These are phyloP conservation scores for Ophiosphaerella korrae DNA, from an alignment of 2,329 filamentous ascomycete species.

Conservation along the genomic window DNA sequence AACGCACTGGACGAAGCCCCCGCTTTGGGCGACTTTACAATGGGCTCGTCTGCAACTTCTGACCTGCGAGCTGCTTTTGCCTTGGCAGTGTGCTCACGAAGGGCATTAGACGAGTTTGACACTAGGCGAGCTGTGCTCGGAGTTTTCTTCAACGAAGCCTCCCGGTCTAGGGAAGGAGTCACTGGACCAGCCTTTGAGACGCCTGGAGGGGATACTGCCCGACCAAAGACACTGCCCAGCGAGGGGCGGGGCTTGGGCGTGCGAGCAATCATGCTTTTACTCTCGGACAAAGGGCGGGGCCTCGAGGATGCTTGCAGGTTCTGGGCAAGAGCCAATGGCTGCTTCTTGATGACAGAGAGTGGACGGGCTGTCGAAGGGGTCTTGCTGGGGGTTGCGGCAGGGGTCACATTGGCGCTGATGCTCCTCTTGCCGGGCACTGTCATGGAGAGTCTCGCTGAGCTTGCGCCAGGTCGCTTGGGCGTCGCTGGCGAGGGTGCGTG, in stretches of 20 bases:
- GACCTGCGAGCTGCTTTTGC: slow-evolving; percentile 76
- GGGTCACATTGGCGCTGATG: slow-evolving; percentile 37
- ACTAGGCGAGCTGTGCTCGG: slow-evolving; percentile 45
- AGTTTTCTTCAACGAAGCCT: slow-evolving; percentile 36
- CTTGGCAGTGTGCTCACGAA: slow-evolving; percentile 90
- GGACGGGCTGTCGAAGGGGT: slow-evolving; percentile 42
- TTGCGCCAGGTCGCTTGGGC: slow-evolving; percentile 26
- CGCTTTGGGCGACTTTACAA: slow-evolving; percentile 40
- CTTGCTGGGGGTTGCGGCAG: slow-evolving; percentile 37
- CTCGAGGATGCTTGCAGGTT: slow-evolving; percentile 36
- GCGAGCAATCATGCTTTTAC: slow-evolving; percentile 44
- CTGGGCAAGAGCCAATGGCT: slow-evolving; percentile 30
- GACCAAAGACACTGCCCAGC: slow-evolving; percentile 42
- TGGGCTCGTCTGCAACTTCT: slow-evolving; percentile 9
- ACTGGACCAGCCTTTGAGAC: slow-evolving; percentile 15
- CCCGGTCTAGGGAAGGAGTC: slow-evolving; percentile 25
- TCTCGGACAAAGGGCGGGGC: slow-evolving; percentile 37
- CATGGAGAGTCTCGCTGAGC: slow-evolving; percentile 35
- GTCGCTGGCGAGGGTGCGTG: slow-evolving; percentile 33
- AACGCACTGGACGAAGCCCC: slow-evolving; percentile 78
- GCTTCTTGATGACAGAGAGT: slow-evolving; percentile 36
- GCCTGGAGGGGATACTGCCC: slow-evolving; percentile 37
- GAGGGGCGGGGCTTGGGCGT: slow-evolving; percentile 40
- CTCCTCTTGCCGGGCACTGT: slow-evolving; percentile 45
- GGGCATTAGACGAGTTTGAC: slow-evolving; percentile 74